Evolutionary conservation across 2,329 filamentous ascomycete species (phyloP), one percentile per base, ranked within the genome.

Genomic region (Ceratocystis cacaofunesta): DNA sequence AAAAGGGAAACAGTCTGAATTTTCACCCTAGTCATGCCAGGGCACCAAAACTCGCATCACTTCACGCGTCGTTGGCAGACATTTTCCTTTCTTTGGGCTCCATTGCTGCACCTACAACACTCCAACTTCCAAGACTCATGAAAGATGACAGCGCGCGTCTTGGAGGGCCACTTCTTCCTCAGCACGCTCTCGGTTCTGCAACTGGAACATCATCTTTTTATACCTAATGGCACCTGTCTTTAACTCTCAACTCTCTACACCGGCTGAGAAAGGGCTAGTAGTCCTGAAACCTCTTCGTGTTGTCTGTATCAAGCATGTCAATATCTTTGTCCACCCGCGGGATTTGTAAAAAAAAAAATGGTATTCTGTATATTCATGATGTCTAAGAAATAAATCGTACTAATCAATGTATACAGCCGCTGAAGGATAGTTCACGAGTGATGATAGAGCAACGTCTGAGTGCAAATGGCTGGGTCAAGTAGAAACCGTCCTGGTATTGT

Each of bases 371-470:
- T 48, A 65, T 61, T n/a, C 8, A 60, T 65, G 30, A 60, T 57
- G 25, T 46, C 44, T 60, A 65, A 46, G 25, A 58, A 41, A 62
- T 46, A 10, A 48, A 62, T 30, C 8, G n/a, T 28, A 5, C 61
- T 62, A 62, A 62, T 41, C 46, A 30, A 48, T 48, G 22, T 8
- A 48, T 30, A 48, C 5, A 32, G 30, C 12, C 17, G 28, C 55
- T 12, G 15, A 58, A 58, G 25, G 65, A 68, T 8, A n/a, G 64
- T 67, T 70, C 70, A 70, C 70, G 71, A 67, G 69, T 76, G 77
- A 78, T 77, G 77, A 78, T 74, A 76, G 68, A 69, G 65, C 65
- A 63, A 65, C 63, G 32, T 50, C 68, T 66, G 68, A 68, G 63
- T 44, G 58, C 55, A 43, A 48, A 55, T 43, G 43, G 46, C 62